Percentiles rank a stretch among this genome's conserved stretches.
Conservation (phyloP, 495 filamentous ascomycete species). For the Aspergillus bridgeri region DNA sequence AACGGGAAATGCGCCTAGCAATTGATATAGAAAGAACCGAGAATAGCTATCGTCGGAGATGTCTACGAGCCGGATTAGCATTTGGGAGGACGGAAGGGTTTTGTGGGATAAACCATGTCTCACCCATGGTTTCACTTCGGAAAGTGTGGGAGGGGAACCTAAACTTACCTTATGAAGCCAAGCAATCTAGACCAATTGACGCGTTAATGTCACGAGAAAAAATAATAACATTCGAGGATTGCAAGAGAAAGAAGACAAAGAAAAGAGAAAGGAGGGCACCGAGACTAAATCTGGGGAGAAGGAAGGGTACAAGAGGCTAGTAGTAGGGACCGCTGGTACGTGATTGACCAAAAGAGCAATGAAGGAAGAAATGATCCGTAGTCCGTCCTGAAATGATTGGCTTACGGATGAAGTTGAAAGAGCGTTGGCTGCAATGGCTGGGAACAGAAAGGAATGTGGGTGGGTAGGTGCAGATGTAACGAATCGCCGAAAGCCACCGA, state of each 20-base stretch:
- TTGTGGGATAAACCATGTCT: not conserved
- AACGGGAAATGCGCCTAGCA: not conserved
- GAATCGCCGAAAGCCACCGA: not conserved
- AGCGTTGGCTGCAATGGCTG: conserved; percentile 1
- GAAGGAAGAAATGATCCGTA: conserved; percentile 1
- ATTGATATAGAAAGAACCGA: not conserved
- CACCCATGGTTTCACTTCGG: not conserved
- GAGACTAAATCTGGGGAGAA: not conserved
- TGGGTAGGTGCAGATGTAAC: conserved; percentile 1
- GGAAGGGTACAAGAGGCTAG: not conserved
- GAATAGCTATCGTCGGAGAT: not conserved
- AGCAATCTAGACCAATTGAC: not conserved
- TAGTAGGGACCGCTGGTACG: not conserved
- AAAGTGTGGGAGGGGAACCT: not conserved
- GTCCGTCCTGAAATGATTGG: not conserved
- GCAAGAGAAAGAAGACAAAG: not conserved
- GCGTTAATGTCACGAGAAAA: not conserved
- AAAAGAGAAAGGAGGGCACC: not conserved
- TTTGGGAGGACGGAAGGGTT: not conserved
- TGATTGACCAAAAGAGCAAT: not conserved
- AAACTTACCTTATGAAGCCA: not conserved
- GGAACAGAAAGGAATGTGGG: conserved; percentile 6
- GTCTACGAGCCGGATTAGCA: not conserved
- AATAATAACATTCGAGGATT: not conserved
- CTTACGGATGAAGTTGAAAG: not conserved